Conservation (phyloP, 2,329 filamentous ascomycete genomes). For the Diplodia sapinea region DNA sequence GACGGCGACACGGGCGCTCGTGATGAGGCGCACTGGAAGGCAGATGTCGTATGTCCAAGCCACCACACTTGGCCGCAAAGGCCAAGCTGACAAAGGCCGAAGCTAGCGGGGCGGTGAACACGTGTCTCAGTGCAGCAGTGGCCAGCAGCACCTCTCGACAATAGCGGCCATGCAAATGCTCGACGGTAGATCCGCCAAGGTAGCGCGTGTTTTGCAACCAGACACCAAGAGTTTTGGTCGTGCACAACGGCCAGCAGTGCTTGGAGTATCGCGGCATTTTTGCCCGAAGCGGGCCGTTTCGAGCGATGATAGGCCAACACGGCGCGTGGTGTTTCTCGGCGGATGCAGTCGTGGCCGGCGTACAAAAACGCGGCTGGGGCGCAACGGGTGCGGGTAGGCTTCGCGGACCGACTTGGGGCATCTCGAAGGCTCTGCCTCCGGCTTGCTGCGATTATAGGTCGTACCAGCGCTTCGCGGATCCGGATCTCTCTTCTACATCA, state of each 20-base stretch:
- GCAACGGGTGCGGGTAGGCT: not conserved
- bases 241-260: not conserved
- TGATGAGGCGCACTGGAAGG: conserved; percentile 18
- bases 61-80: conserved; percentile 16
- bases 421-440: no score
- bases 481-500: conserved; percentile 11
- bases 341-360: conserved; percentile 10
- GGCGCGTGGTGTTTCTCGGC: conserved; percentile 18
- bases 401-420: conserved; percentile 10
- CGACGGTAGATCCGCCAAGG: conserved; percentile 4
- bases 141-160: conserved; percentile 1
- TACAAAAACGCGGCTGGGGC: not conserved
- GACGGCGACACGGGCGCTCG: not conserved
- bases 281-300: conserved; percentile 17
- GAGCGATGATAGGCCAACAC: conserved; percentile 7
- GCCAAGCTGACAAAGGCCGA: conserved; percentile 28
- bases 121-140: conserved; percentile 11
- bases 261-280: not conserved
- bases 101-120: conserved; percentile 25
- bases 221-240: conserved; percentile 17
- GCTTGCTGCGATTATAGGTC: conserved; percentile 23
- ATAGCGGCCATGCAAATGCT: conserved; percentile 10
- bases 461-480: conserved; percentile 21
- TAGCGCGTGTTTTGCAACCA: conserved; percentile 3
- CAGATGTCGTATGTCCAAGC: conserved; percentile 19